Evolutionary conservation across 768 basidiomycete species (phyloP), one percentile per base, ranked within the genome.

Genomic region (Fomitopsis serialis): DNA sequence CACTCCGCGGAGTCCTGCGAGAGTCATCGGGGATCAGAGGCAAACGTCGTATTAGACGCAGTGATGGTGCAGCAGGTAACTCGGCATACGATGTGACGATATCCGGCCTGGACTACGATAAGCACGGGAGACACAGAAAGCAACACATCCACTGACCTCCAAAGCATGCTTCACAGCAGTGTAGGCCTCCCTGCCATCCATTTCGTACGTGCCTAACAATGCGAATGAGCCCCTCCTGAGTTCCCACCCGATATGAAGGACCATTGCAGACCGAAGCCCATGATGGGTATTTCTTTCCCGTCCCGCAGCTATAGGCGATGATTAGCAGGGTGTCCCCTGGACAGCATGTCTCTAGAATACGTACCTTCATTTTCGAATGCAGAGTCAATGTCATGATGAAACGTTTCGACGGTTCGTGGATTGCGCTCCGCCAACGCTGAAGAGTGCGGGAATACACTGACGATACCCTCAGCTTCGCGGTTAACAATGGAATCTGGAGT

Each of bases 91-190:
- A 87, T 77, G 62, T 81, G 82, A 45, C 80, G 77, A 68, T 86
- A 85, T 4, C 85, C 84, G 35, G 81, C 75, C 79, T 82, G 53
- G 42, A 36, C 24, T n/a, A 45, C n/a, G 44, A 50, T 51, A 48
- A 54, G 56, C 37, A 53, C 40, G 29, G 37, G 44, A 48, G 40
- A 51, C 52, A 52, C 29, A 25, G 29, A 24, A 32, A 42, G 45
- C 23, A 43, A 35, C 49, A 47, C 50, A 45, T 44, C 35, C 44
- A 64, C 67, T 42, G 58, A 80, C 82, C 74, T 87, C 80, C 11
- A 87, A 70, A 2, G 85, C 86, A 72, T 75, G 80, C 25, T 67
- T 78, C 17, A 85, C 80, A 42, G 76, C 75, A 37, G 76, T 64
- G 61, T 82, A 81, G 0, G 82, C 80, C 60, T 78, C 75, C 23